Conservation (phyloP, 108 stramenopile species). For the Chaetoceros tenuissimus region DNA sequence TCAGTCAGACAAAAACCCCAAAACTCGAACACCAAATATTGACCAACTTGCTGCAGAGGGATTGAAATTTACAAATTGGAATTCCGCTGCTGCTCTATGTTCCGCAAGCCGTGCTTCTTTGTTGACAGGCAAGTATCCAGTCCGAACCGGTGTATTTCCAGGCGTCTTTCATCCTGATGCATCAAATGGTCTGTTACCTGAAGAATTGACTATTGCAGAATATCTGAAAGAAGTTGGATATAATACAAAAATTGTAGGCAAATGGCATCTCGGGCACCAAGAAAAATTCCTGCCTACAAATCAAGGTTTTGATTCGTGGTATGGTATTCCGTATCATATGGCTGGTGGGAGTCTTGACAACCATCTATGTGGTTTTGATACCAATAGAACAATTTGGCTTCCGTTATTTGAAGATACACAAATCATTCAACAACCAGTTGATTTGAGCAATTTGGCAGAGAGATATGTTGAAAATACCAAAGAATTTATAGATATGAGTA, state of each 20-base stretch:
- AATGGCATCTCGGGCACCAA: constrained; percentile 73
- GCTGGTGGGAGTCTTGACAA: constrained; percentile 50
- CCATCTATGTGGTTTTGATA: constrained; percentile 39
- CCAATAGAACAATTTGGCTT: constrained; percentile 47
- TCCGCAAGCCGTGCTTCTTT: constrained; percentile 56
- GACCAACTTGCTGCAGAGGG: constrained; percentile 40
- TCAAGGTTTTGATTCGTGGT: constrained; percentile 73
- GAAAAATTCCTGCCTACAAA: constrained; percentile 46
- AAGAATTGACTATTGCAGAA: constrained; percentile 53
- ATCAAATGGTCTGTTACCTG: constrained; percentile 37
- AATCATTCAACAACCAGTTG: constrained; percentile 59
- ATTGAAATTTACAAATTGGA: constrained; percentile 47
- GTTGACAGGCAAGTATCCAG: constrained; percentile 59
- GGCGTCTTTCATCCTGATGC: constrained; percentile 53
- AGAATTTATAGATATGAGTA: constrained; percentile 18
- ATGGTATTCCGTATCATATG: constrained; percentile 73
- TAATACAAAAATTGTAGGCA: constrained; percentile 63
- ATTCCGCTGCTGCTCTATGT: constrained; percentile 55
- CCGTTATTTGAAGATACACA: constrained; percentile 35
- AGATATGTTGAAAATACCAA: constrained; percentile 27
- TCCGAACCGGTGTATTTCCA: constrained; percentile 43
- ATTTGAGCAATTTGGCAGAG: constrained; percentile 27
- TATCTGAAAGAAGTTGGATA: constrained; percentile 45
- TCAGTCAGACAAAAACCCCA: constrained; percentile 8
- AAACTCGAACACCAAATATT: constrained; percentile 38